Evolutionary conservation across 495 filamentous ascomycete species (phyloP).

Genomic region (Penicillium riverlandense): DNA sequence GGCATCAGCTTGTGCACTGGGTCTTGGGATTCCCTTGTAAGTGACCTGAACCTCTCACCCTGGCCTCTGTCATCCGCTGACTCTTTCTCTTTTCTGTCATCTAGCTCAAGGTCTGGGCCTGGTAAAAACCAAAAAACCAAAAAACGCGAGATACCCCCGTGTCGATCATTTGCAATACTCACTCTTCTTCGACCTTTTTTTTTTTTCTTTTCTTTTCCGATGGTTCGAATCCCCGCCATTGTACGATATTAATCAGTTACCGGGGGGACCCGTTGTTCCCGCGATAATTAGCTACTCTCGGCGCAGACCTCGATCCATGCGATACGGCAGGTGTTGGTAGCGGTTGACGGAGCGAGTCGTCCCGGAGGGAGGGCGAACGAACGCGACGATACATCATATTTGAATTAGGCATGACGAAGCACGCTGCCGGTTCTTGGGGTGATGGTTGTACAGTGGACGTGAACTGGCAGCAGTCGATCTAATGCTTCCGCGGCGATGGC

Average conservation of each 20-base stretch:
- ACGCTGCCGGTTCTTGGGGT: constrained; percentile 5
- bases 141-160: constrained; percentile 39
- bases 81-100: constrained; percentile 5
- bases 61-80: background rate
- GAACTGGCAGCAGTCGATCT: background rate
- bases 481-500: constrained; percentile 4
- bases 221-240: constrained; percentile 33
- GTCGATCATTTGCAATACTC: constrained; percentile 37
- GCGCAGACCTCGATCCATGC: constrained; percentile 21
- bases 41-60: constrained; percentile 22
- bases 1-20: constrained; percentile 98
- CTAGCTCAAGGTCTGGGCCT: constrained; percentile 86
- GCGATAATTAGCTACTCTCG: constrained; percentile 27
- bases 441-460: constrained; percentile 8
- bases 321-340: constrained; percentile 21
- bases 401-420: constrained; percentile 16
- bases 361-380: constrained; percentile 19
- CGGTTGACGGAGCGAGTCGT: constrained; percentile 11
- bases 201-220: constrained; percentile 25
- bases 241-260: constrained; percentile 41
- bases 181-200: constrained; percentile 28
- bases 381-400: constrained; percentile 23
- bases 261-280: constrained; percentile 17
- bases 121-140: constrained; percentile 36
- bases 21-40: constrained; percentile 98